phyloP scores from a whole-genome alignment of 306 rosid genomes.

The Astragalus membranaceus region DNA sequence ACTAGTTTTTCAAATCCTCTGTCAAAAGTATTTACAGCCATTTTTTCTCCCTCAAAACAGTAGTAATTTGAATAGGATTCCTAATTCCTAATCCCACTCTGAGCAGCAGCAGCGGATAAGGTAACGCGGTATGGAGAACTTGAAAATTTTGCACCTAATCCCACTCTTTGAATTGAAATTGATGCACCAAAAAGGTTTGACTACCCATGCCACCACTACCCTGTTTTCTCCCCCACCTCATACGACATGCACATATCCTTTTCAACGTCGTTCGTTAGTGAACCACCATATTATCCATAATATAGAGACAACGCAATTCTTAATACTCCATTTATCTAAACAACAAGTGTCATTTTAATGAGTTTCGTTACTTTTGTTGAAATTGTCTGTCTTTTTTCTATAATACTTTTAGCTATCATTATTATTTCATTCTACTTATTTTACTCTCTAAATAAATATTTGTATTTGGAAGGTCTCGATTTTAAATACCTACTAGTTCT shows the following conservation, averaged over 20 bases:
- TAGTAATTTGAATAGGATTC: background rate
- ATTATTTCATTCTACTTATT: too few relatives aligned
- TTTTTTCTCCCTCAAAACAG: too few relatives aligned
- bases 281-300: constrained; percentile 16
- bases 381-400: too few relatives aligned
- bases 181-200: constrained; percentile 21
- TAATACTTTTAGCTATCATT: too few relatives aligned
- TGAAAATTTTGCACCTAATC: constrained; percentile 27
- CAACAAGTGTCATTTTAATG: too few relatives aligned
- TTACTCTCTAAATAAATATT: too few relatives aligned
- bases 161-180: constrained; percentile 26
- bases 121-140: constrained; percentile 3
- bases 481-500: too few relatives aligned
- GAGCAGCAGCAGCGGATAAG: constrained; percentile 25
- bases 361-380: too few relatives aligned
- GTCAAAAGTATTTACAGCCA: background rate
- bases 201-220: constrained; percentile 10
- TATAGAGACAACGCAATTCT: background rate
- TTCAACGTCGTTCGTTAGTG: constrained; percentile 11
- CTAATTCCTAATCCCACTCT: constrained; percentile 31
- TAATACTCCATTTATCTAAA: background rate
- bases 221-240: background rate
- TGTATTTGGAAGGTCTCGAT: too few relatives aligned
- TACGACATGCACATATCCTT: constrained; percentile 14
- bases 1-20: background rate